Percentiles rank a stretch among this genome's conserved stretches.
phyloP scores from a whole-genome alignment of 208 protist genomes.

The Trypanosoma lewisi region DNA sequence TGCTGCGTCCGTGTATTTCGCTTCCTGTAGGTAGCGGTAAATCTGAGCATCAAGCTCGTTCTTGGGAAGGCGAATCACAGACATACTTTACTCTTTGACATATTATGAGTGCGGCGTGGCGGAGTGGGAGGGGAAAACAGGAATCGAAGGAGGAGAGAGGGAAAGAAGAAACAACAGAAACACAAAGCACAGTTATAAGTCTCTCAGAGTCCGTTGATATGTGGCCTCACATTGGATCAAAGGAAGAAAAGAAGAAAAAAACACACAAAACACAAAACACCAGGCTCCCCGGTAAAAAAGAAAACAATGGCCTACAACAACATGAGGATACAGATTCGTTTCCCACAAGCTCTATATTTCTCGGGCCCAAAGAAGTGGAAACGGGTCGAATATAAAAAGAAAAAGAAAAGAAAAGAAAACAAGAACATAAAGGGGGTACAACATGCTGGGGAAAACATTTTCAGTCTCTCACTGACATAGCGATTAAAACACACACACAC shows the following conservation, averaged over 20 bases:
- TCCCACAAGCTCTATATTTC: no score
- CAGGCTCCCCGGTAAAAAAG: no score
- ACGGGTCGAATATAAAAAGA: constrained; percentile 7
- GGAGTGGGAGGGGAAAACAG: no score
- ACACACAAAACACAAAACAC: no score
- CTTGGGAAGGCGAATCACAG: constrained; percentile 58
- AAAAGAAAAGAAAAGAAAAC: constrained; percentile 4
- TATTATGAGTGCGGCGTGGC: neutral
- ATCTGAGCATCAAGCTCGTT: constrained; percentile 86
- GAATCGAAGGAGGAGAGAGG: no score
- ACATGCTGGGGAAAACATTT: neutral
- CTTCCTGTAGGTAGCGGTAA: constrained; percentile 76
- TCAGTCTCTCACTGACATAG: neutral
- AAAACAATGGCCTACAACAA: no score
- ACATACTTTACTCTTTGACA: constrained; percentile 19
- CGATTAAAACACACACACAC: neutral
- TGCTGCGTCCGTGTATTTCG: constrained; percentile 66
- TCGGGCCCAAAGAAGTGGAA: neutral
- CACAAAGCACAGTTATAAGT: no score
- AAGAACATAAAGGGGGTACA: neutral
- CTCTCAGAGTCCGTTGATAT: no score
- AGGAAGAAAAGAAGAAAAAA: no score
- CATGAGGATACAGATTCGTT: no score
- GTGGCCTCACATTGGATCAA: no score
- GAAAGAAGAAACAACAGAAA: no score